Evolutionary conservation across 1,284 basidiomycete species (phyloP), one percentile per base, ranked within the genome.

Genomic region (Pulveroboletus sp.): DNA sequence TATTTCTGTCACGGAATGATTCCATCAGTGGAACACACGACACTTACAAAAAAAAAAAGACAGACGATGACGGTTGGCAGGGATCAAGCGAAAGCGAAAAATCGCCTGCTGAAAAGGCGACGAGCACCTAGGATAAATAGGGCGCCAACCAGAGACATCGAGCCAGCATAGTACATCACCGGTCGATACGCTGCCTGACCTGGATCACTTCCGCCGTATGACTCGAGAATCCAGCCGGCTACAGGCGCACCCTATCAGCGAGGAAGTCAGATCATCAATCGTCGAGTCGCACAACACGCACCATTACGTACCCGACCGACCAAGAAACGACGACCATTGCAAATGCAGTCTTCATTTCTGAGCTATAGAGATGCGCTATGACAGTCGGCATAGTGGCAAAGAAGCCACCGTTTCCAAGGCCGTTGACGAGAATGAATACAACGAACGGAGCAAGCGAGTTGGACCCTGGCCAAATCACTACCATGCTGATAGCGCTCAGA

Each of bases 111-210:
- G 9, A 42, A 39, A 25, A 62, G 42, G 26, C 50, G 49, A 18
- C 52, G 54, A 43, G 53, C 61, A 40, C 46, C 63, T 15, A 62
- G 43, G 18, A 73, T 35, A 39, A 73, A 61, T 3, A 55, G 49
- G 20, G 65, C 60, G 26, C 65, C 62, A 7, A 53, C 65, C 33
- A 74, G 44, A 15, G 68, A 67, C 51, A 65, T 59, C 0, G 67
- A 67, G 5, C 72, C 67, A 20, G 65, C 66, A 47, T 68, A 75
- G 31, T 69, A 75, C 60, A 73, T 74, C 18, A 66, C 73, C 20
- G 68, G 69, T 22, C 60, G 59, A 28, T 68, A 61, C 47, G 72
- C 68, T 12, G 51, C 51, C 8, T 60, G 61, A 8, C 68, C 61
- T 4, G 65, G 54, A 22, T 57, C 52, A 10, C 56, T 62, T 24